A percentile compares a stretch with the other conserved stretches of the same genome.
These are phyloP conservation scores for Salinomyces thailandicus DNA, from an alignment of 2,329 filamentous ascomycete genomes.

Conservation along the genomic window DNA sequence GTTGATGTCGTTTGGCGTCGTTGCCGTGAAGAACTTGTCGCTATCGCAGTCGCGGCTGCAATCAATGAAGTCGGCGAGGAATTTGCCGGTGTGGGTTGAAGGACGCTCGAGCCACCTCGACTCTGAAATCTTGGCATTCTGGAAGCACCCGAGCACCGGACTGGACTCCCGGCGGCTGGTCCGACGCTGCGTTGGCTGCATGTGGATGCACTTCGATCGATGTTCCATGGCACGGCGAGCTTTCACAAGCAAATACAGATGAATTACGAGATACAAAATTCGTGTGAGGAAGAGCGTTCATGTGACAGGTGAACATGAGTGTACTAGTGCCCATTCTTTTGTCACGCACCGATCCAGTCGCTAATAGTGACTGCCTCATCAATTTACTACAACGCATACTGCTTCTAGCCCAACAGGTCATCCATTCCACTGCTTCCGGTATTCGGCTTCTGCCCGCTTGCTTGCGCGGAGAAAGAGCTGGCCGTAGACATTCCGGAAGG, in stretches of 20 bases:
- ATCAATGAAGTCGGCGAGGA: slow-evolving; percentile 1
- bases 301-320: too few relatives aligned
- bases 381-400: background rate
- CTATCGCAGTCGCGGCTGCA: background rate
- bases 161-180: too few relatives aligned
- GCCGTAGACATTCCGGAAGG: slow-evolving; percentile 13
- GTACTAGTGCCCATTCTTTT: too few relatives aligned
- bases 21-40: slow-evolving; percentile 1
- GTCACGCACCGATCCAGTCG: too few relatives aligned
- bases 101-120: background rate
- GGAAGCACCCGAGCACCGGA: too few relatives aligned
- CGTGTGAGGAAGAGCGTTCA: too few relatives aligned
- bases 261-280: too few relatives aligned
- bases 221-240: background rate
- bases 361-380: too few relatives aligned
- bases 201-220: background rate
- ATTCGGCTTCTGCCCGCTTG: slow-evolving; percentile 15
- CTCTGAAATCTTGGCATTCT: background rate
- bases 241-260: too few relatives aligned
- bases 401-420: slow-evolving; percentile 36
- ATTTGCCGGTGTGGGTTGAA: slow-evolving; percentile 1
- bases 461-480: slow-evolving; percentile 1
- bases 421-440: slow-evolving; percentile 25
- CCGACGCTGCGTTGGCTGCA: background rate
- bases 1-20: slow-evolving; percentile 1